Evolutionary conservation across 1,139 yeast species (phyloP).

Genomic region (Candida buenavistaensis): DNA sequence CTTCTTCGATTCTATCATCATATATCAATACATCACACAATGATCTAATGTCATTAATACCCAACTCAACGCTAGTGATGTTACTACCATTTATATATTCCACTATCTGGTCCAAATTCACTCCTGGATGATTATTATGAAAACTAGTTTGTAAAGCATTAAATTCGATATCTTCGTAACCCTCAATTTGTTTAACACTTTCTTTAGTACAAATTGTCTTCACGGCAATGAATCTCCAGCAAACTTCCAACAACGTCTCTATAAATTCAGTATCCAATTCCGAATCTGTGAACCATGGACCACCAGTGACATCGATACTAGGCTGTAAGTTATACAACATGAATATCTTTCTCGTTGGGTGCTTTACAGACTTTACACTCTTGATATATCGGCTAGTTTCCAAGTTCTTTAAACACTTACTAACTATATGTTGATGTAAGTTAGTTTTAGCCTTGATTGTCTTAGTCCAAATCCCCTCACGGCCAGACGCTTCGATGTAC

Average conservation of each 20-base stretch:
- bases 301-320: slow-evolving; percentile 94
- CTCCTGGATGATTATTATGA: slow-evolving; percentile 59
- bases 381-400: slow-evolving; percentile 87
- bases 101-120: slow-evolving; percentile 69
- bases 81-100: slow-evolving; percentile 74
- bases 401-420: slow-evolving; percentile 77
- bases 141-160: slow-evolving; percentile 40
- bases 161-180: slow-evolving; percentile 51
- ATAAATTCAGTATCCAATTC: slow-evolving; percentile 94
- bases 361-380: slow-evolving; percentile 87
- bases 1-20: slow-evolving; percentile 80
- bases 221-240: slow-evolving; percentile 83
- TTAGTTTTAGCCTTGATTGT: slow-evolving; percentile 89
- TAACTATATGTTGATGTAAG: slow-evolving; percentile 88
- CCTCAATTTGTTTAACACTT: slow-evolving; percentile 37
- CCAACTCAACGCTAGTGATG: slow-evolving; percentile 80
- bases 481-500: slow-evolving; percentile 86
- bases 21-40: slow-evolving; percentile 84
- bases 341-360: slow-evolving; percentile 94
- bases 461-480: slow-evolving; percentile 97
- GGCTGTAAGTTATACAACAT: slow-evolving; percentile 95
- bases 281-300: slow-evolving; percentile 98
- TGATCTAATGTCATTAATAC: slow-evolving; percentile 70
- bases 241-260: slow-evolving; percentile 75
- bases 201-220: slow-evolving; percentile 46